phyloP scores from a whole-genome alignment of 1,284 basidiomycete genomes.

The Acaromyces ingoldii region DNA sequence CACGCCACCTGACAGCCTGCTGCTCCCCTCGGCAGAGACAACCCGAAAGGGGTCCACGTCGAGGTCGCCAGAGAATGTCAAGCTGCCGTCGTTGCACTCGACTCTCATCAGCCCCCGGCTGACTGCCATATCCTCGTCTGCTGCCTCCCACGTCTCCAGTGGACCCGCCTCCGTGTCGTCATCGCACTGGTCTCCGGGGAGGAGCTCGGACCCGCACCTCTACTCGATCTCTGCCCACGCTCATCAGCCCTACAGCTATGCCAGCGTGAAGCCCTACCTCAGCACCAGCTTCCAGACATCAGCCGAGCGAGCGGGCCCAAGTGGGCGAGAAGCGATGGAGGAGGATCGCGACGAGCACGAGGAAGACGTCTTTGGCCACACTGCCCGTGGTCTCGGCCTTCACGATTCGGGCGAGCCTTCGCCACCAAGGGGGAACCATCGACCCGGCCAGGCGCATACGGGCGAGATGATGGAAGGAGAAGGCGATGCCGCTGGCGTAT shows the following conservation, averaged over 20 bases:
- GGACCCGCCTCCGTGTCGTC: constrained; percentile 26
- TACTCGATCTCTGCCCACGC: constrained; percentile 32
- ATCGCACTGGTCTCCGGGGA: constrained; percentile 29
- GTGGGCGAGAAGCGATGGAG: background rate
- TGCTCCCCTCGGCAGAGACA: constrained; percentile 9
- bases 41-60: constrained; percentile 2
- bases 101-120: constrained; percentile 27
- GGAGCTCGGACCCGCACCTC: constrained; percentile 28
- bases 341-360: constrained; percentile 19
- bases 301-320: constrained; percentile 33
- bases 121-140: constrained; percentile 8
- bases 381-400: constrained; percentile 6
- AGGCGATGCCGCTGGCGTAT: constrained; percentile 30
- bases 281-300: constrained; percentile 42
- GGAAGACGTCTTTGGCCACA: constrained; percentile 23
- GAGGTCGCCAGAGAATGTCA: constrained; percentile 8
- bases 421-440: constrained; percentile 6
- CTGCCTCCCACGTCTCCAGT: constrained; percentile 32
- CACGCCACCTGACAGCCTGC: constrained; percentile 42
- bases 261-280: constrained; percentile 32
- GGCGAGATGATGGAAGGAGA: constrained; percentile 27
- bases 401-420: background rate
- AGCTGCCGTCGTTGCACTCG: constrained; percentile 22
- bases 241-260: constrained; percentile 23
- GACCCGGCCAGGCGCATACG: background rate